These are phyloP conservation scores for Volvariella volvacea DNA, from an alignment of 1,284 basidiomycete species.

Conservation along the genomic window DNA sequence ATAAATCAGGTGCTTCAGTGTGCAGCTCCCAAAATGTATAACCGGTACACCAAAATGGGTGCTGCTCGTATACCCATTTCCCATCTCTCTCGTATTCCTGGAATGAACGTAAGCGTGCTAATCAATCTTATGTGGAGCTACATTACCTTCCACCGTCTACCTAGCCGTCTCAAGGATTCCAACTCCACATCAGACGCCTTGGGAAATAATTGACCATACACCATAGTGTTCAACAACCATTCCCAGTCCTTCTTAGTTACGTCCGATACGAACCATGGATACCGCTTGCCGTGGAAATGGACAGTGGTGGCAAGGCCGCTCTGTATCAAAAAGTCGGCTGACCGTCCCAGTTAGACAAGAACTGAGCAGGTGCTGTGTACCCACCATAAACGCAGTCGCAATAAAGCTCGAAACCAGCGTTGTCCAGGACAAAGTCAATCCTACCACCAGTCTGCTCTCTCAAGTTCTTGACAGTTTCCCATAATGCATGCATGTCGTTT, in stretches of 20 bases:
- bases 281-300: slow-evolving; percentile 90
- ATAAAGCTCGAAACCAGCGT: slow-evolving; percentile 92
- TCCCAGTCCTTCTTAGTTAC: slow-evolving; percentile 96
- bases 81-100: slow-evolving; percentile 91
- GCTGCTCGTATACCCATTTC: slow-evolving; percentile 94
- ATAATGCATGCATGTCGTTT: slow-evolving; percentile 76
- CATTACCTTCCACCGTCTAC: slow-evolving; percentile 82
- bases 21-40: slow-evolving; percentile 93
- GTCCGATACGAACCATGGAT: slow-evolving; percentile 94
- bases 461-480: slow-evolving; percentile 75
- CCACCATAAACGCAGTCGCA: slow-evolving; percentile 93
- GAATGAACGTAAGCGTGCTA: slow-evolving; percentile 8
- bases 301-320: slow-evolving; percentile 82
- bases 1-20: slow-evolving; percentile 88
- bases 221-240: slow-evolving; percentile 86
- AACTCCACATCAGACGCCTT: slow-evolving; percentile 75
- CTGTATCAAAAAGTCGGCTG: slow-evolving; percentile 88
- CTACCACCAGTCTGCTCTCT: slow-evolving; percentile 70
- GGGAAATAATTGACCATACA: slow-evolving; percentile 85
- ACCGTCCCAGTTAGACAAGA: background rate
- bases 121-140: background rate
- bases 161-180: slow-evolving; percentile 77
- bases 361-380: slow-evolving; percentile 13
- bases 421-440: slow-evolving; percentile 87
- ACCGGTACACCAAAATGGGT: slow-evolving; percentile 96